Evolutionary conservation across 495 filamentous ascomycete species (phyloP).

Genomic region (Melanomma pulvis-pyrius): DNA sequence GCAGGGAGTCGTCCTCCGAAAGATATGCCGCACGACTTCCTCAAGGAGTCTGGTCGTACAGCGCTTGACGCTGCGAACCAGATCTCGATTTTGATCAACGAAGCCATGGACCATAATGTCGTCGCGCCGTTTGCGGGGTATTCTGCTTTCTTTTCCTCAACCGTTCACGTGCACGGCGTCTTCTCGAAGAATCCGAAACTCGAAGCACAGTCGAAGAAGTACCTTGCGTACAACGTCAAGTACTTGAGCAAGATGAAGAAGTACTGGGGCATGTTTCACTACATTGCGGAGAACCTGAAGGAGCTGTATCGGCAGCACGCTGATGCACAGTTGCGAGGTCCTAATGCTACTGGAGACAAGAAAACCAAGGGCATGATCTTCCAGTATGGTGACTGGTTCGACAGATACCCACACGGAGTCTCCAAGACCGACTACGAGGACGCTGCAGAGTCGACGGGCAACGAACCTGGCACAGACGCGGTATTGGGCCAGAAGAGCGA

Average conservation of each 20-base stretch:
- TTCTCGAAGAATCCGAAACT: constrained; percentile 80
- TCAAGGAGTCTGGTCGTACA: constrained; percentile 71
- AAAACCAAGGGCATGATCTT: constrained; percentile 63
- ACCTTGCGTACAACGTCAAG: constrained; percentile 85
- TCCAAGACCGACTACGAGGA: constrained; percentile 82
- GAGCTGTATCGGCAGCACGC: constrained; percentile 85
- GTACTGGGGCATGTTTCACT: constrained; percentile 98
- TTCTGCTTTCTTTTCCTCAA: constrained; percentile 88
- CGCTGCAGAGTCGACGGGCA: constrained; percentile 63
- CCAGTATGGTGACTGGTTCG: constrained; percentile 98
- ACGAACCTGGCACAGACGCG: constrained; percentile 76
- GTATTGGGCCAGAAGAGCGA: constrained; percentile 84
- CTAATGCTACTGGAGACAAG: constrained; percentile 15
- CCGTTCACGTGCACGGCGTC: constrained; percentile 87
- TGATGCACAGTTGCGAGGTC: constrained; percentile 61
- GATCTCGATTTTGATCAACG: constrained; percentile 81
- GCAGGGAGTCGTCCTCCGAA: constrained; percentile 67
- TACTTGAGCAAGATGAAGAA: constrained; percentile 94
- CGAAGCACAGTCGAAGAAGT: constrained; percentile 76
- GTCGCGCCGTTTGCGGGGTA: constrained; percentile 93
- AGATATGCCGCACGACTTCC: constrained; percentile 79
- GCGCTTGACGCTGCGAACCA: constrained; percentile 88
- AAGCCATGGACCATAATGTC: constrained; percentile 75
- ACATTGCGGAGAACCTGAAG: constrained; percentile 89
- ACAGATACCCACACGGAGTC: constrained; percentile 91